Conservation (phyloP, 345 rosid species). For the Streptanthus diversifolius region DNA sequence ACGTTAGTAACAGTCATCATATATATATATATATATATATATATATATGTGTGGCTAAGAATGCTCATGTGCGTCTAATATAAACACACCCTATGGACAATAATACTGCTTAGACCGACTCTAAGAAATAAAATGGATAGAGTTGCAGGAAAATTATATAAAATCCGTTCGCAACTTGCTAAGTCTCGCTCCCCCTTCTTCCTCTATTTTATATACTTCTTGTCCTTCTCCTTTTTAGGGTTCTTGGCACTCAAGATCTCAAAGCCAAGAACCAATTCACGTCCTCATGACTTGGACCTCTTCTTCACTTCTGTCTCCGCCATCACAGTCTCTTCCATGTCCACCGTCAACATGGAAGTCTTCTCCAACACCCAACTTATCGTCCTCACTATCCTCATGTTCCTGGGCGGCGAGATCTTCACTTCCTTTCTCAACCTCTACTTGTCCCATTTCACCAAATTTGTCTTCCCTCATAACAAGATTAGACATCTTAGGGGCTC, state of each 20-base stretch:
- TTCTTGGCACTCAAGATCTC: conserved; percentile 35
- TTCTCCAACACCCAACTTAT: conserved; percentile 64
- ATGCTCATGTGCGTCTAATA: neutral
- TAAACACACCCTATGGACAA: neutral
- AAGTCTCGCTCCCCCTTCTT: conserved; percentile 27
- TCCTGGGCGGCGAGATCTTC: conserved; percentile 63
- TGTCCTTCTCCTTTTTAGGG: conserved; percentile 38
- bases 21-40: no score
- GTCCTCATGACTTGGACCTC: conserved; percentile 44
- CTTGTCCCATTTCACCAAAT: neutral
- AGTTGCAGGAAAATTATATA: neutral
- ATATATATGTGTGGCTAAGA: conserved; percentile 1
- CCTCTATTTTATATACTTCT: conserved; percentile 43
- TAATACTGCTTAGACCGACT: neutral
- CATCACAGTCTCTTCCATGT: conserved; percentile 65
- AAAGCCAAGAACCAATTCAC: conserved; percentile 38
- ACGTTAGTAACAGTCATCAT: neutral
- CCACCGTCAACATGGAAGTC: conserved; percentile 75
- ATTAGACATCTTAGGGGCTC: conserved; percentile 5
- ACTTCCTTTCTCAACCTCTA: conserved; percentile 46
- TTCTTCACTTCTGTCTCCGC: conserved; percentile 80
- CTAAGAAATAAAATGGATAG: conserved; percentile 6
- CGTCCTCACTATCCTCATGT: conserved; percentile 49
- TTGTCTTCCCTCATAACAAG: conserved; percentile 16
- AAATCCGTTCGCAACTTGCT: conserved; percentile 3